phyloP scores from a whole-genome alignment of 176 grass and related monocot genomes.

The Microstegium vimineum region DNA sequence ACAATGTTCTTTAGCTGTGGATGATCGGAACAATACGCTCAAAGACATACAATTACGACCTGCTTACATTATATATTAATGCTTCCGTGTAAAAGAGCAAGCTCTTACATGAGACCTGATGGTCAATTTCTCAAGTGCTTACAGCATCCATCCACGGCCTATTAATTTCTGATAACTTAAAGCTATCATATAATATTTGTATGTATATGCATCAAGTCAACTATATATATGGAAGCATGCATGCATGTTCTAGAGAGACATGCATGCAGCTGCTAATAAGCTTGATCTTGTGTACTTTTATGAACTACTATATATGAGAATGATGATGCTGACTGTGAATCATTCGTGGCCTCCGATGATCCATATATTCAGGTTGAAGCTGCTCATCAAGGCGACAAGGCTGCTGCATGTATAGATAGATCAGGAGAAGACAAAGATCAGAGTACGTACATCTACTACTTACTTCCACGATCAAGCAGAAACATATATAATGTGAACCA shows the following conservation, averaged over 20 bases:
- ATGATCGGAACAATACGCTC: background rate
- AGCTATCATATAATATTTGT: background rate
- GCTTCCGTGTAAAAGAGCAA: background rate
- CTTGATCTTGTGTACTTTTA: background rate
- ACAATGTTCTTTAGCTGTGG: background rate
- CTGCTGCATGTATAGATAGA: background rate
- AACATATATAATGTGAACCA: background rate
- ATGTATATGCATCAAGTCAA: background rate
- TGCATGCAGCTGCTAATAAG: background rate
- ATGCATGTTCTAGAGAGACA: background rate
- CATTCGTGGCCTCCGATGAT: background rate
- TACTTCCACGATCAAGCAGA: background rate
- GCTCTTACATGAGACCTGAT: background rate
- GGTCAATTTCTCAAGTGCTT: background rate
- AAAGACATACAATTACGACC: background rate
- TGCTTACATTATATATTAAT: background rate
- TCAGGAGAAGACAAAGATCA: background rate
- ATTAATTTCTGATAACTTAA: background rate
- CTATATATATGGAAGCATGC: background rate
- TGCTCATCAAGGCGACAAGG: background rate
- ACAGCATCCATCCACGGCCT: constrained; percentile 1
- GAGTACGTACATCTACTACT: background rate
- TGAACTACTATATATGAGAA: background rate
- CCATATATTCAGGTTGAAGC: background rate
- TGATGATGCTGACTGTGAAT: background rate